Percentiles rank a stretch among this genome's conserved stretches.
Evolutionary conservation across 2,329 filamentous ascomycete species (phyloP).

Genomic region (Penicillium polonicum): DNA sequence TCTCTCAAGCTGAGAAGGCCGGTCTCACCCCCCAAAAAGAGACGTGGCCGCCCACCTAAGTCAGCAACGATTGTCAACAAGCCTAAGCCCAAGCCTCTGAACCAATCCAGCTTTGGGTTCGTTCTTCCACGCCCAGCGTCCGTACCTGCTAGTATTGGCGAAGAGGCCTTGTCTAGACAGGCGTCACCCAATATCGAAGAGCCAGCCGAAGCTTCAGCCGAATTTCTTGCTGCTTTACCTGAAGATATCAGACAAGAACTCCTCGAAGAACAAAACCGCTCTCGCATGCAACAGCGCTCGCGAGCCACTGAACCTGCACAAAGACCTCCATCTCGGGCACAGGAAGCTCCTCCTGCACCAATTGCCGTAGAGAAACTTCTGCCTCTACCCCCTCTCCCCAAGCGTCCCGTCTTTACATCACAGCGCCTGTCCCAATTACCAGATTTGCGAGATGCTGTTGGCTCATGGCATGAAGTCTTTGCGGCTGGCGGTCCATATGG

Average conservation of each 20-base stretch:
- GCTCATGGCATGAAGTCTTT: slow-evolving; percentile 74
- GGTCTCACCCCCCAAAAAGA: slow-evolving; percentile 67
- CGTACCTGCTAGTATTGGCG: slow-evolving; percentile 12
- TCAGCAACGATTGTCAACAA: slow-evolving; percentile 54
- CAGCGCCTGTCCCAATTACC: slow-evolving; percentile 53
- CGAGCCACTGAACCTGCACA: slow-evolving; percentile 47
- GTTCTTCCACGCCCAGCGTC: slow-evolving; percentile 39
- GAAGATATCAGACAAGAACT: slow-evolving; percentile 77
- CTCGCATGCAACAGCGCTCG: slow-evolving; percentile 58
- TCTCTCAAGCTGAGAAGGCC: slow-evolving; percentile 43
- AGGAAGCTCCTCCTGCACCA: slow-evolving; percentile 19
- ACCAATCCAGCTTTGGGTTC: slow-evolving; percentile 78
- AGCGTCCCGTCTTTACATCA: slow-evolving; percentile 62
- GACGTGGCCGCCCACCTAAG: slow-evolving; percentile 53
- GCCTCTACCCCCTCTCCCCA: slow-evolving; percentile 49
- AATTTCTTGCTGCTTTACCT: slow-evolving; percentile 79
- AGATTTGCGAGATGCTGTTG: slow-evolving; percentile 72
- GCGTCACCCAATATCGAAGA: slow-evolving; percentile 33
- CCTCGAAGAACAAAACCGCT: slow-evolving; percentile 67
- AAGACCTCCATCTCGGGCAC: slow-evolving; percentile 16
- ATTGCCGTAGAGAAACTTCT: slow-evolving; percentile 26
- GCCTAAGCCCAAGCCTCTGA: slow-evolving; percentile 50
- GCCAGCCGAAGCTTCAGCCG: slow-evolving; percentile 55
- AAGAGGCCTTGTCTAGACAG: slow-evolving; percentile 18
- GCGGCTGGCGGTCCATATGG: slow-evolving; percentile 70